Conservation (phyloP, 352 stramenopile species). For the Phytophthora palmivora region DNA sequence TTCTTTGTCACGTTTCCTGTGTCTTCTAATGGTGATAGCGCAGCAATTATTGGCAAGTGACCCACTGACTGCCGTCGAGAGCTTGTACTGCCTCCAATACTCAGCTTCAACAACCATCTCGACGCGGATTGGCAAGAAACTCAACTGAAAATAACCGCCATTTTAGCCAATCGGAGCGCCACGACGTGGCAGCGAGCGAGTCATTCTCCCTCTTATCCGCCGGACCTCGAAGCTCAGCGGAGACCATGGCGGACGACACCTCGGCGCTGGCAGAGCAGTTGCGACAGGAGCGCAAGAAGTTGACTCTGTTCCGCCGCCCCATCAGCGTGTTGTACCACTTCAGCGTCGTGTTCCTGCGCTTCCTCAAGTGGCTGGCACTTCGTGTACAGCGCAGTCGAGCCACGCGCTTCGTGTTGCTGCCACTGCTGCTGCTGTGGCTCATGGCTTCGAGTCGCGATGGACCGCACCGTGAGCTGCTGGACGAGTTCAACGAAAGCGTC, state of each 20-base stretch:
- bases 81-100: background rate
- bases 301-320: constrained; percentile 85
- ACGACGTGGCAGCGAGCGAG: constrained; percentile 6
- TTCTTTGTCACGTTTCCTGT: too few species aligned
- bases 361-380: constrained; percentile 75
- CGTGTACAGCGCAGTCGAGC: constrained; percentile 70
- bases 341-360: constrained; percentile 73
- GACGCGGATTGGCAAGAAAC: constrained; percentile 4
- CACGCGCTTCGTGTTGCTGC: constrained; percentile 82
- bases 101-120: constrained; percentile 11
- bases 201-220: constrained; percentile 24
- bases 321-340: constrained; percentile 85
- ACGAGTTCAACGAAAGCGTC: constrained; percentile 85
- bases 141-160: too few species aligned
- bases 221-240: constrained; percentile 11
- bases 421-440: constrained; percentile 73
- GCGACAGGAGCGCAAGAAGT: constrained; percentile 80
- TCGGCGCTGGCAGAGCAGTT: constrained; percentile 58
- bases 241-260: constrained; percentile 27
- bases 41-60: constrained; percentile 10
- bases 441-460: constrained; percentile 69
- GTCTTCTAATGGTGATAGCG: too few species aligned
- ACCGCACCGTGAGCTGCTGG: constrained; percentile 75
- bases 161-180: constrained; percentile 28
- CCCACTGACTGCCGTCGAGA: background rate